Evolutionary conservation across 2,329 filamentous ascomycete genomes (phyloP), one percentile per base, ranked within the genome.

Genomic region (Botrytis deweyae): DNA sequence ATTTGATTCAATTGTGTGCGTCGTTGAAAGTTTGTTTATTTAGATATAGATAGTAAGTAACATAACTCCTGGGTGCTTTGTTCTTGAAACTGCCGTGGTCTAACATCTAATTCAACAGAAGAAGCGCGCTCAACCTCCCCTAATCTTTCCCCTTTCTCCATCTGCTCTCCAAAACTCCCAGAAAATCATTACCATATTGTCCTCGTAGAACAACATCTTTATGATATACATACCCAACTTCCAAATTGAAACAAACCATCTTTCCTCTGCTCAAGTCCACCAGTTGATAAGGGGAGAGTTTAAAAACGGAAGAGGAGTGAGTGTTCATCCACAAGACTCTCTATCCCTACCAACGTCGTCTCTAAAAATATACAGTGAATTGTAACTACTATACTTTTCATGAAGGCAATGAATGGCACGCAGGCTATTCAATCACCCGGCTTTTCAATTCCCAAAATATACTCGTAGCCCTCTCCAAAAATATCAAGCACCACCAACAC

Each of bases 401-500:
- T 18, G 16, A 20, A 44, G 42, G 16, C 16, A 44, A 18, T 7
- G 42, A 18, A 44, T 44, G 16, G 16, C 1, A 44, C 6, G 42
- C 42, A 44, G 42, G 16, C 16, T 44, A 7, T 44, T 44, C 6
- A 18, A 18, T 44, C 42, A 44, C 5, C 16, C 42, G 16, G 16
- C 42, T 44, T 44, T 18, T 44, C 42, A 44, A 22, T 46, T 25
- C 22, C 8, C 25, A 63, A 40, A 18, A 20, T 1, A 63, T 40
- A 9, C 1, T 18, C 1, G 6, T 2, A 18, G 0, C 14, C 14
- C 22, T 1, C 25, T 14, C 12, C 18, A n/a, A 63, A 9, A 42
- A 3, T 5, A 9, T 2, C 3, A n/a, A 63, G 36, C 12, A n/a
- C 2, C 5, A 3, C 22, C 12, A n/a, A 18, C 12, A 16, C 22